phyloP scores from a whole-genome alignment of 495 filamentous ascomycete species.

The Cryomyces minteri region DNA sequence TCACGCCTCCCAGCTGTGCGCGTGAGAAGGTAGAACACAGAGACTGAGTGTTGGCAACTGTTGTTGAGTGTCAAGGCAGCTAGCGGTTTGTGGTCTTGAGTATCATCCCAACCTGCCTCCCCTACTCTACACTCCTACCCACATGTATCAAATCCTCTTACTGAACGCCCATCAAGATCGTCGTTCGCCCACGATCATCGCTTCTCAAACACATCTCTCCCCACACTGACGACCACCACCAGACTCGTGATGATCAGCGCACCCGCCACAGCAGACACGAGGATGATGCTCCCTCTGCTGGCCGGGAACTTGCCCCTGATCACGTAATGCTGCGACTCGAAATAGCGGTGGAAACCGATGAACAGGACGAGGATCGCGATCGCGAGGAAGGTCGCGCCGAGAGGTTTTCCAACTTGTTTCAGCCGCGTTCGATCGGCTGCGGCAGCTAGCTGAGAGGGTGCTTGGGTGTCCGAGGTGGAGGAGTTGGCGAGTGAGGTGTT shows the following conservation, averaged over 20 bases:
- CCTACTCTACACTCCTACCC: too few relatives aligned
- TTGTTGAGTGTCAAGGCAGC: too few relatives aligned
- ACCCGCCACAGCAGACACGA: constrained; percentile 44
- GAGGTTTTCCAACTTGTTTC: constrained; percentile 90
- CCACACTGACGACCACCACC: constrained; percentile 22
- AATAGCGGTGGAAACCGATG: constrained; percentile 60
- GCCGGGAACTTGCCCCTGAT: constrained; percentile 88
- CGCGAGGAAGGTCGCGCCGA: constrained; percentile 81
- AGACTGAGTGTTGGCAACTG: too few relatives aligned
- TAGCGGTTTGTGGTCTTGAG: too few relatives aligned
- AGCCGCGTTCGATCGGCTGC: too few relatives aligned
- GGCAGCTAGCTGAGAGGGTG: too few relatives aligned
- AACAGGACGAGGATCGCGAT: constrained; percentile 71
- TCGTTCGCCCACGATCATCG: neutral
- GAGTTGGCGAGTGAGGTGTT: constrained; percentile 43
- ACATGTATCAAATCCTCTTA: too few relatives aligned
- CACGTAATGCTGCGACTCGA: constrained; percentile 64
- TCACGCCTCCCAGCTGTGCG: too few relatives aligned
- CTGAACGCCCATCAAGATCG: too few relatives aligned
- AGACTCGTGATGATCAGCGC: constrained; percentile 22
- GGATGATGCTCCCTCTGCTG: constrained; percentile 65
- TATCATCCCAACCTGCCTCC: too few relatives aligned
- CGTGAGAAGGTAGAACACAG: too few relatives aligned
- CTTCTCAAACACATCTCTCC: too few relatives aligned
- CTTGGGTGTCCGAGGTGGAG: constrained; percentile 1